A percentile compares a stretch with the other conserved stretches of the same genome.
These are phyloP conservation scores for Clonostachys rosea DNA, from an alignment of 2,329 filamentous ascomycete species.

Conservation along the genomic window DNA sequence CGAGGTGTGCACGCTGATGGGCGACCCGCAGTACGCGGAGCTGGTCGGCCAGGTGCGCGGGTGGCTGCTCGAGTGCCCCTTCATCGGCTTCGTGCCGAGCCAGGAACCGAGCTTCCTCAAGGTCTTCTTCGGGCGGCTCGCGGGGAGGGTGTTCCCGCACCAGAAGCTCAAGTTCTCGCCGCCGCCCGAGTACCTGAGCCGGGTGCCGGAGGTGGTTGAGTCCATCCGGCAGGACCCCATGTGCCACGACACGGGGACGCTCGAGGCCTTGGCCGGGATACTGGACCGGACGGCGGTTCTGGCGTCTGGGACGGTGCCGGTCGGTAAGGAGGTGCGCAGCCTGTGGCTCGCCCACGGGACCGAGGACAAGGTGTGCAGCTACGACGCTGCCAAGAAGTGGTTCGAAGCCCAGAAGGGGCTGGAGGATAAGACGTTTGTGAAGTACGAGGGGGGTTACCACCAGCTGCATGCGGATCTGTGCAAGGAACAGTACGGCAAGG, in stretches of 20 bases:
- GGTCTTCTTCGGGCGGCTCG: conserved; percentile 62
- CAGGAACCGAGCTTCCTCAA: conserved; percentile 60
- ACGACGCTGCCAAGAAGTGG: conserved; percentile 59
- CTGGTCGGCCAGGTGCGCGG: conserved; percentile 61
- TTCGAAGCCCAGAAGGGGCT: conserved; percentile 50
- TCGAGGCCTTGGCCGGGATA: conserved; percentile 75
- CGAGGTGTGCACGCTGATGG: conserved; percentile 61
- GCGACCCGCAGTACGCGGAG: conserved; percentile 42
- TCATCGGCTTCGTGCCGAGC: conserved; percentile 66
- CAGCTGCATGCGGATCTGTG: conserved; percentile 61
- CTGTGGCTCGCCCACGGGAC: conserved; percentile 76
- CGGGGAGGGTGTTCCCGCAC: conserved; percentile 61
- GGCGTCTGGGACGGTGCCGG: conserved; percentile 45
- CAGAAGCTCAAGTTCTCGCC: conserved; percentile 64
- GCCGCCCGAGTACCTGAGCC: conserved; percentile 57
- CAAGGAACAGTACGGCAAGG: conserved; percentile 48
- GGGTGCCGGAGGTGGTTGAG: conserved; percentile 60
- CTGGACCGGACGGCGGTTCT: conserved; percentile 67
- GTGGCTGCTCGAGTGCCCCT: conserved; percentile 73
- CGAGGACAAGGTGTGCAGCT: conserved; percentile 66
- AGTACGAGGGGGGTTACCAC: conserved; percentile 76
- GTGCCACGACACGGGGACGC: conserved; percentile 78
- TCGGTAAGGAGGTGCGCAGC: conserved; percentile 51
- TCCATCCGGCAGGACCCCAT: conserved; percentile 62
- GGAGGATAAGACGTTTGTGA: conserved; percentile 65